Evolutionary conservation across 75 land plant species (phyloP).

Genomic region (Picea glauca): DNA sequence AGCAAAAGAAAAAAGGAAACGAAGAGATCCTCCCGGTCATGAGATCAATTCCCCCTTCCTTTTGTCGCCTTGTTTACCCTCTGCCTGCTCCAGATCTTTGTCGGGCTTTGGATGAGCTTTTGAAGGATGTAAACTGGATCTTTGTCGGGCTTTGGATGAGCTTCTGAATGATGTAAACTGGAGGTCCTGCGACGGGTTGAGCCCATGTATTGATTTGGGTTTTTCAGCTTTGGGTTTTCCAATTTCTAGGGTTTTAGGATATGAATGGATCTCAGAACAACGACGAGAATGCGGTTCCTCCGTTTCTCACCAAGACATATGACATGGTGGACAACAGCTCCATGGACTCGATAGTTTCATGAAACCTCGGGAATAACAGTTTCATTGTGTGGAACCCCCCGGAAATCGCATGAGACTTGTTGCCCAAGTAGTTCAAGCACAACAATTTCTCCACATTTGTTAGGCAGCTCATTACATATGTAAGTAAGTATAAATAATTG

Average conservation of each 20-base stretch:
- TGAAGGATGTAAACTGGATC: too few relatives aligned
- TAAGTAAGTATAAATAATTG: slow-evolving; percentile 15
- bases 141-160: too few relatives aligned
- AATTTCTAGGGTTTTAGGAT: neutral
- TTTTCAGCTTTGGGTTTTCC: neutral
- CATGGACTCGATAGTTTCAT: slow-evolving; percentile 62
- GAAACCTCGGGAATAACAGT: slow-evolving; percentile 55
- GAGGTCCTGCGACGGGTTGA: too few relatives aligned
- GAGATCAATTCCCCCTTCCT: too few relatives aligned
- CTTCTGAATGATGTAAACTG: too few relatives aligned
- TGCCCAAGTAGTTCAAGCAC: slow-evolving; percentile 76
- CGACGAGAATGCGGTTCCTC: slow-evolving; percentile 43
- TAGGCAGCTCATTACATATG: slow-evolving; percentile 55
- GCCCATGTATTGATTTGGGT: neutral
- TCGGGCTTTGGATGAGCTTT: too few relatives aligned
- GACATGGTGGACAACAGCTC: slow-evolving; percentile 79
- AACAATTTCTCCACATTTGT: slow-evolving; percentile 82
- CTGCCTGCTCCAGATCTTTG: too few relatives aligned
- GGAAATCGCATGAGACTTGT: slow-evolving; percentile 37
- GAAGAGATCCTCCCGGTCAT: too few relatives aligned
- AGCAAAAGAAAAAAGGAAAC: too few relatives aligned
- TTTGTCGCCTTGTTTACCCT: too few relatives aligned
- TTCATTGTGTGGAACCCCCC: slow-evolving; percentile 72
- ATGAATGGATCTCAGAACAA: slow-evolving; percentile 6
- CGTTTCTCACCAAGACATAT: slow-evolving; percentile 76